phyloP scores from a whole-genome alignment of 257 asterid species.

The Petunia secreta region DNA sequence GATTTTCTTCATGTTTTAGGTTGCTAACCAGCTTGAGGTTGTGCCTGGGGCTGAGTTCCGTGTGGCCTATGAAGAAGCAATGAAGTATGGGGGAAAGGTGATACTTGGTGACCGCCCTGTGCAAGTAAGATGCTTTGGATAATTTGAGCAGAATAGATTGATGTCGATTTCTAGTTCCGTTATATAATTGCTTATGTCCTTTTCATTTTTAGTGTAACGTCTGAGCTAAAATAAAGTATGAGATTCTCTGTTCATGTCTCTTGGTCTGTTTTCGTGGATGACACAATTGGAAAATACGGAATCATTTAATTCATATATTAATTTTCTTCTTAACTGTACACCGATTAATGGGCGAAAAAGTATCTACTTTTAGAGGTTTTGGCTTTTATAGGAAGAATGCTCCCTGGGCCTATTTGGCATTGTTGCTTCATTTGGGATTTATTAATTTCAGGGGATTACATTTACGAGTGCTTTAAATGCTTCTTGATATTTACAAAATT shows the following conservation, averaged over 20 bases:
- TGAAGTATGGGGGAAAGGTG: slow-evolving; percentile 87
- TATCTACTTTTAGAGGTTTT: neutral
- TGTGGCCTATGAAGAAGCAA: slow-evolving; percentile 93
- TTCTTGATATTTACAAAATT: neutral
- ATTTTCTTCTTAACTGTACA: neutral
- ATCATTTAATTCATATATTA: neutral
- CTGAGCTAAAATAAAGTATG: neutral
- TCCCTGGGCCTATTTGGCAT: neutral
- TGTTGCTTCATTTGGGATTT: slow-evolving; percentile 4
- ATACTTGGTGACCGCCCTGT: slow-evolving; percentile 95
- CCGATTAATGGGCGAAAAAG: neutral
- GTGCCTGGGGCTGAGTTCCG: slow-evolving; percentile 97
- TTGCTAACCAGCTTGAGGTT: slow-evolving; percentile 88
- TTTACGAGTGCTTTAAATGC: neutral
- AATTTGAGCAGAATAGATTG: neutral
- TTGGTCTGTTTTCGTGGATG: neutral
- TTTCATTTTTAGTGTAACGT: neutral
- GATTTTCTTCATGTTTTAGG: slow-evolving; percentile 47
- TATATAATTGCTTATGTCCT: neutral
- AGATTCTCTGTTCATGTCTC: neutral
- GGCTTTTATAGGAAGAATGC: neutral
- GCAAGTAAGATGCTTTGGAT: slow-evolving; percentile 55
- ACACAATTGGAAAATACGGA: neutral
- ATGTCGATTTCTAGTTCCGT: neutral
- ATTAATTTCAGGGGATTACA: neutral